Conservation (phyloP, 805 yeast species). For the Metschnikowia lachancei region DNA sequence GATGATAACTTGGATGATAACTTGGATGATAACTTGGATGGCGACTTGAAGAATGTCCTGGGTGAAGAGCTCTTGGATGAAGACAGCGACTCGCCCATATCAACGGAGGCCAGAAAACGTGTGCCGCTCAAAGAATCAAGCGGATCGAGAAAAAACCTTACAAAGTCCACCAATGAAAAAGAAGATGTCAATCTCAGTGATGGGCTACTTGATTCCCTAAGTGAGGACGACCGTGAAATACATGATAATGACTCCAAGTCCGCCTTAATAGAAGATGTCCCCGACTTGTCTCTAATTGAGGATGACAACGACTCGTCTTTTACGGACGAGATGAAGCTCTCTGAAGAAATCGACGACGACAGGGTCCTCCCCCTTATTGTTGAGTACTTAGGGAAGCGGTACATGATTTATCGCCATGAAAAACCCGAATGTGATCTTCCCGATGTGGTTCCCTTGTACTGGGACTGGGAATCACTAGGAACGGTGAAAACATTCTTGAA, state of each 20-base stretch:
- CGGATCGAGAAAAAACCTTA: too few relatives aligned
- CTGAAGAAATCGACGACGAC: not conserved
- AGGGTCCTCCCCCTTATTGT: not conserved
- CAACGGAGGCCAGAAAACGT: too few relatives aligned
- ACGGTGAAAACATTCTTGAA: constrained; percentile 24
- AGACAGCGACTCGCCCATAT: too few relatives aligned
- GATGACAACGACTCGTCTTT: not conserved
- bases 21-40: too few relatives aligned
- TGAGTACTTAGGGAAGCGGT: constrained; percentile 1
- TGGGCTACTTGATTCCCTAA: not conserved
- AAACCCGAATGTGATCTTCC: constrained; percentile 10
- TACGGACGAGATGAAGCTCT: not conserved
- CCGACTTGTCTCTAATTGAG: not conserved
- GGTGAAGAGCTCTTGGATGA: not conserved
- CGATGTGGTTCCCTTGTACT: not conserved
- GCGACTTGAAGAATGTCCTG: not conserved
- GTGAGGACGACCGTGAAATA: not conserved
- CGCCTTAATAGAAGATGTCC: not conserved
- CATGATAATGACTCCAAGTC: not conserved
- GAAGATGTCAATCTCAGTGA: too few relatives aligned
- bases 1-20: not conserved
- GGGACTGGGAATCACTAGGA: not conserved
- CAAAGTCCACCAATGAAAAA: too few relatives aligned
- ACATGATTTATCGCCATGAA: not conserved
- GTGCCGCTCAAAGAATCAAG: too few relatives aligned